These are phyloP conservation scores for Vigna radiata DNA, from an alignment of 306 rosid genomes.

Conservation along the genomic window DNA sequence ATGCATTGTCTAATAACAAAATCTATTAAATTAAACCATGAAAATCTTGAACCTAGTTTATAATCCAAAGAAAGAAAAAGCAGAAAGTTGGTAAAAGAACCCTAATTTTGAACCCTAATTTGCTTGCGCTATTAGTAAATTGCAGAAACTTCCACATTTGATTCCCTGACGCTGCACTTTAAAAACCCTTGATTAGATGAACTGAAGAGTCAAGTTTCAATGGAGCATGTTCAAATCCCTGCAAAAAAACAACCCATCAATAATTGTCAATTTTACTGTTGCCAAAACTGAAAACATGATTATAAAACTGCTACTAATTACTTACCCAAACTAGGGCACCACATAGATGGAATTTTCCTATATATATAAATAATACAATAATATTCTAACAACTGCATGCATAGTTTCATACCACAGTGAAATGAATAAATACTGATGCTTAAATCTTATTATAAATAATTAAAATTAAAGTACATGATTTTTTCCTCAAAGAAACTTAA, in stretches of 20 bases:
- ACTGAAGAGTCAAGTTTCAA: slow-evolving; percentile 35
- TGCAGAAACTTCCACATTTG: slow-evolving; percentile 39
- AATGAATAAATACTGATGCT: not conserved
- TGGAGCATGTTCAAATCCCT: slow-evolving; percentile 44
- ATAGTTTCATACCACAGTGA: not conserved
- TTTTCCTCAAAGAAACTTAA: too few relatives aligned
- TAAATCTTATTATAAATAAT: not conserved
- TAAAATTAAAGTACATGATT: not conserved
- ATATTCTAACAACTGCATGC: not conserved
- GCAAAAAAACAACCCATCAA: slow-evolving; percentile 39
- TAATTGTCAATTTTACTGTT: not conserved
- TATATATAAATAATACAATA: not conserved
- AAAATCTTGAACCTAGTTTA: slow-evolving; percentile 40
- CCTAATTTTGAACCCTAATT: slow-evolving; percentile 43
- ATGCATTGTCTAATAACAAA: slow-evolving; percentile 39
- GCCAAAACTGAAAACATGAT: not conserved
- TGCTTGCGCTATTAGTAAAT: slow-evolving; percentile 44
- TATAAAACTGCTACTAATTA: slow-evolving; percentile 2
- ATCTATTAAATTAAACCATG: slow-evolving; percentile 43
- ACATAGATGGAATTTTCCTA: slow-evolving; percentile 7
- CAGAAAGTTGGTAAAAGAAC: slow-evolving; percentile 29
- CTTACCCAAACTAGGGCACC: not conserved
- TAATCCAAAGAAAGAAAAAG: not conserved
- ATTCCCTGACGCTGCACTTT: slow-evolving; percentile 34
- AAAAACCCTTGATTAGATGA: slow-evolving; percentile 36